These are phyloP conservation scores for Papiliotrema flavescens DNA, from an alignment of 1,284 basidiomycete genomes.

Conservation along the genomic window DNA sequence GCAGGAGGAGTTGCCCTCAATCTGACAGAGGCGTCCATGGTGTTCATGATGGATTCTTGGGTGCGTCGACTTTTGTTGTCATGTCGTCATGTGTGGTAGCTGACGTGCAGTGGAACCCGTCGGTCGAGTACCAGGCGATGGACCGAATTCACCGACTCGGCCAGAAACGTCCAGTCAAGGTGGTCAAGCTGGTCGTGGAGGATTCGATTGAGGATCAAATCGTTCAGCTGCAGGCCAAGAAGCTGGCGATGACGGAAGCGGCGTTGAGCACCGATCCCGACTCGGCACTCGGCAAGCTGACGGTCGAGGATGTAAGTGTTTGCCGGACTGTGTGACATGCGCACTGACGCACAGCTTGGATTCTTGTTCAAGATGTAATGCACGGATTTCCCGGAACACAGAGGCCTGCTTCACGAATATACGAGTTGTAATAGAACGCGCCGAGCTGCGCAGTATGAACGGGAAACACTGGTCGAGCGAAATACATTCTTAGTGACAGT, in stretches of 20 bases:
- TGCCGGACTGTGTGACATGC: constrained; percentile 46
- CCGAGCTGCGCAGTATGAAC: too few species aligned
- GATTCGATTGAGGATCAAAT: constrained; percentile 89
- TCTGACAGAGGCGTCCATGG: constrained; percentile 85
- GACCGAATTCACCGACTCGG: constrained; percentile 79
- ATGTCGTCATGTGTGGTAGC: not conserved
- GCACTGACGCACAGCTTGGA: constrained; percentile 54
- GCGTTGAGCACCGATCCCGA: constrained; percentile 38
- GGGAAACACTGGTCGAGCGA: too few species aligned
- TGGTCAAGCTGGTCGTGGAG: constrained; percentile 90
- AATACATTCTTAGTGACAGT: too few species aligned
- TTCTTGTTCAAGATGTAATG: constrained; percentile 67
- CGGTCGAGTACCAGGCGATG: constrained; percentile 69
- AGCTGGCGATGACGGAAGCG: constrained; percentile 48
- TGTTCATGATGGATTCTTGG: constrained; percentile 60
- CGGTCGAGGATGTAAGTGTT: constrained; percentile 78
- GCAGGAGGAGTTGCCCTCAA: constrained; percentile 91
- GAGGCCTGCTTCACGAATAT: too few species aligned
- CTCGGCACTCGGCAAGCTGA: constrained; percentile 77
- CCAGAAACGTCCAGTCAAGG: constrained; percentile 86
- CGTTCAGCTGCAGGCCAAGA: constrained; percentile 72
- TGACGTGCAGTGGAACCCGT: constrained; percentile 68
- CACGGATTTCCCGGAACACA: too few species aligned
- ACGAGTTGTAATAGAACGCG: too few species aligned
- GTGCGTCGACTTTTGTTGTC: too few species aligned